phyloP scores from a whole-genome alignment of 2,329 filamentous ascomycete species.

The Pseudogymnoascus sp. region DNA sequence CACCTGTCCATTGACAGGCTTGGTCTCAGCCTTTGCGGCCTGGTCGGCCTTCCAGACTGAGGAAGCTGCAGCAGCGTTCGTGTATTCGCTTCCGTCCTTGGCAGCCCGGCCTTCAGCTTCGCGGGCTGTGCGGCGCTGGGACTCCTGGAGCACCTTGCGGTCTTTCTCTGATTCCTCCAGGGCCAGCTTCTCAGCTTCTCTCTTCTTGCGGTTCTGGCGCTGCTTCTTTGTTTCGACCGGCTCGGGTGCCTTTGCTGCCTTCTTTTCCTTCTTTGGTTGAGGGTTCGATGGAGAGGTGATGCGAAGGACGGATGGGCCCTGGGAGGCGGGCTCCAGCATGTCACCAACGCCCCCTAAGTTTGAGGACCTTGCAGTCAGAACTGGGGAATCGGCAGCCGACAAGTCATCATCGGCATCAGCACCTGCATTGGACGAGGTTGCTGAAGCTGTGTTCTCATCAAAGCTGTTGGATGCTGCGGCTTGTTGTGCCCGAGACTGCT shows the following conservation, averaged over 20 bases:
- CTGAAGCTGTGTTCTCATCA: conserved; percentile 43
- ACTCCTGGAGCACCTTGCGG: conserved; percentile 68
- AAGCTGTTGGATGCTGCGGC: conserved; percentile 31
- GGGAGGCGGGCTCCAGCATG: conserved; percentile 72
- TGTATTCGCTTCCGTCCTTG: conserved; percentile 65
- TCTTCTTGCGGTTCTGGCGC: conserved; percentile 85
- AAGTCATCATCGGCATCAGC: conserved; percentile 76
- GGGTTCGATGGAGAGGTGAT: conserved; percentile 60
- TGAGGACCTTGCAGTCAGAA: conserved; percentile 46
- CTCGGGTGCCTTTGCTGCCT: conserved; percentile 52
- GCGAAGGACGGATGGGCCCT: conserved; percentile 68
- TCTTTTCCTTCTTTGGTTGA: conserved; percentile 55
- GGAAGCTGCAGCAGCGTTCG: conserved; percentile 32
- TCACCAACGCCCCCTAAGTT: conserved; percentile 63
- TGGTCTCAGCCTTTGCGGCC: conserved; percentile 25
- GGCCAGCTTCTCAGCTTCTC: conserved; percentile 66
- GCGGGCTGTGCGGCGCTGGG: conserved; percentile 74
- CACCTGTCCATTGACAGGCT: conserved; percentile 24
- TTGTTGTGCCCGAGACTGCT: conserved; percentile 56
- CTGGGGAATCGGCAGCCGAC: conserved; percentile 62
- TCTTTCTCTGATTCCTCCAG: conserved; percentile 72
- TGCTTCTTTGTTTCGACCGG: conserved; percentile 86
- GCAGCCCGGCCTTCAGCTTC: conserved; percentile 75
- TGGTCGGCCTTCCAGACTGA: conserved; percentile 36
- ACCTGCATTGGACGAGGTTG: conserved; percentile 59